phyloP scores from a whole-genome alignment of 768 basidiomycete genomes.

The Mycena olivaceomarginata region DNA sequence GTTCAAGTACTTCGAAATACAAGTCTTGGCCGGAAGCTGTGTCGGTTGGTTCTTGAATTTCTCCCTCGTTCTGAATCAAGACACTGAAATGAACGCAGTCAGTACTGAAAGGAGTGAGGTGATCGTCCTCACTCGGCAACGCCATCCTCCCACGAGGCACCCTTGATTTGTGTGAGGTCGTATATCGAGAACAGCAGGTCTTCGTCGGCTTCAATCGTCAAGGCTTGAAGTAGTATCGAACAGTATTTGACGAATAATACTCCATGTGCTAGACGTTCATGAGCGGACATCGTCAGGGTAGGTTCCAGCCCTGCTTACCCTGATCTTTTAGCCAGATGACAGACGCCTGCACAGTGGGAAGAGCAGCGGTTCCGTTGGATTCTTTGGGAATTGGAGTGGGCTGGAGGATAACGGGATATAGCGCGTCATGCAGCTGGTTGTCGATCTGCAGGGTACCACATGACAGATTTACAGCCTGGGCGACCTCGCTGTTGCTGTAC shows the following conservation, averaged over 20 bases:
- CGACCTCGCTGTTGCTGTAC: constrained; percentile 86
- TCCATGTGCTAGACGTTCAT: constrained; percentile 84
- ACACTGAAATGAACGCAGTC: constrained; percentile 63
- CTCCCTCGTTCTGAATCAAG: constrained; percentile 81
- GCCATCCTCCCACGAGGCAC: constrained; percentile 91
- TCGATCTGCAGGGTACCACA: constrained; percentile 96
- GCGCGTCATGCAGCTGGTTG: constrained; percentile 97
- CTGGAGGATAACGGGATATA: constrained; percentile 96
- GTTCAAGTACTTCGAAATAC: constrained; percentile 96
- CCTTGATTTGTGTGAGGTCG: constrained; percentile 94
- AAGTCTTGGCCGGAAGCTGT: constrained; percentile 84
- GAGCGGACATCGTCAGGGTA: background rate
- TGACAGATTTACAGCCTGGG: constrained; percentile 87
- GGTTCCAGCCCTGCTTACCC: constrained; percentile 68
- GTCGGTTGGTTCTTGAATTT: constrained; percentile 82
- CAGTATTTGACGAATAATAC: constrained; percentile 99
- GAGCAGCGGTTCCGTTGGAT: constrained; percentile 83
- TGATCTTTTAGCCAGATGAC: constrained; percentile 95
- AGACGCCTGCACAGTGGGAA: constrained; percentile 93
- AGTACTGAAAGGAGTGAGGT: constrained; percentile 22
- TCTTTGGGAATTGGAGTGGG: constrained; percentile 92
- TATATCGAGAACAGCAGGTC: constrained; percentile 95
- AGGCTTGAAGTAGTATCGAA: constrained; percentile 92
- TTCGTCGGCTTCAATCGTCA: constrained; percentile 98
- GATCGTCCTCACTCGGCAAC: constrained; percentile 78